A percentile compares a stretch with the other conserved stretches of the same genome.
Conservation (phyloP, 768 basidiomycete species). For the Tylopilus cervinicoccineus region DNA sequence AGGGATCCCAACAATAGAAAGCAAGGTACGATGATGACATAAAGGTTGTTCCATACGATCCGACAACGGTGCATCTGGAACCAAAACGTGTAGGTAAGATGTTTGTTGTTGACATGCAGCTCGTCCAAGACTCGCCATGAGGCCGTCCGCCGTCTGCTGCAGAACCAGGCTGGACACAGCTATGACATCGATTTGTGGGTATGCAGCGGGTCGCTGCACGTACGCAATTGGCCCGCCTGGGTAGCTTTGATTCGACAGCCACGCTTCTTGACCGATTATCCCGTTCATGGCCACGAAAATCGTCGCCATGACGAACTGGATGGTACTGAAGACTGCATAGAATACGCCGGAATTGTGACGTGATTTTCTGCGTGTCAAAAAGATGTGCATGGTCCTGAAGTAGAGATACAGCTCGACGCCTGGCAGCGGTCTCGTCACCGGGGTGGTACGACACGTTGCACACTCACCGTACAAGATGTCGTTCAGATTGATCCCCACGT, state of each 20-base stretch:
- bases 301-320: no score
- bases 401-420: not conserved
- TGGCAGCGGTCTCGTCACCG: not conserved
- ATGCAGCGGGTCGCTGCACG: no score
- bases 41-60: not conserved
- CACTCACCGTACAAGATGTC: not conserved
- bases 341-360: no score
- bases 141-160: not conserved
- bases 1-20: not conserved
- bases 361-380: no score
- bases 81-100: no score
- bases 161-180: no score
- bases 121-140: not conserved
- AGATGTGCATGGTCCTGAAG: not conserved
- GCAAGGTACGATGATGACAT: not conserved
- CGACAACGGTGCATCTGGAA: not conserved
- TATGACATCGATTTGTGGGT: no score
- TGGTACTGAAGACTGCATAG: not conserved
- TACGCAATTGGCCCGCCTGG: not conserved
- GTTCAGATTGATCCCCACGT: not conserved
- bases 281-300: not conserved
- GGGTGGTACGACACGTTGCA: not conserved
- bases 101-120: no score
- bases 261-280: not conserved
- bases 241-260: not conserved